Evolutionary conservation across 768 basidiomycete genomes (phyloP), one percentile per base, ranked within the genome.

Genomic region (Podaxis sp.): DNA sequence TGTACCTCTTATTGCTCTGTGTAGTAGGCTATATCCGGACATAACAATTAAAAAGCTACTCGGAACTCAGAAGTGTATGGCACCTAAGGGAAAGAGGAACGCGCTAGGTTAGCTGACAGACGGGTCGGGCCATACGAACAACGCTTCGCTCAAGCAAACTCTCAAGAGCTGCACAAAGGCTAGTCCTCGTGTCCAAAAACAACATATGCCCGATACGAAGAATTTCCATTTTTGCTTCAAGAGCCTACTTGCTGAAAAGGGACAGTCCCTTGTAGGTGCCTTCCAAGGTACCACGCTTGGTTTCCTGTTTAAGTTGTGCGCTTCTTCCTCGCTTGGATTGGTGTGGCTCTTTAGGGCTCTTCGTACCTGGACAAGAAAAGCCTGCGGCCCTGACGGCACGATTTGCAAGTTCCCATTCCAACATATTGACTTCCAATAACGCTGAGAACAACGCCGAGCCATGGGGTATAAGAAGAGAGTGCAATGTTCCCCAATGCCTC

Each of bases 191-290:
- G 28, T 28, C 28, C 24, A 19, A n/a, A n/a, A 44, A 61, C 52
- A 61, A 61, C 24, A 46, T 42, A 8, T 59, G 15, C 48, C 58
- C n/a, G 24, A 52, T 59, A 22, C 22, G 22, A 17, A 49, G 38
- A n/a, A 33, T 39, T 59, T 30, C 58, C 48, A 38, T 38, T 38
- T 59, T 6, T 24, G 58, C n/a, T 13, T 49, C 12, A 51, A 49
- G n/a, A 24, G 13, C 9, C 6, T 33, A 15, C 48, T 13, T 5
- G 28, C 60, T 53, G 5, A 55, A 61, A 54, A 46, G 17, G 44
- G 60, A 17, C 15, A 9, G 26, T 30, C 40, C 26, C 24, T 55
- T 61, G 53, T 61, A 40, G 60, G 60, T 44, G 42, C n/a, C 17
- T 17, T 13, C 30, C 26, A 36, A 19, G 52, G 12, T 54, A 13